These are phyloP conservation scores for Suhomyces coccinellae DNA, from an alignment of 1,139 yeast genomes.

Conservation along the genomic window DNA sequence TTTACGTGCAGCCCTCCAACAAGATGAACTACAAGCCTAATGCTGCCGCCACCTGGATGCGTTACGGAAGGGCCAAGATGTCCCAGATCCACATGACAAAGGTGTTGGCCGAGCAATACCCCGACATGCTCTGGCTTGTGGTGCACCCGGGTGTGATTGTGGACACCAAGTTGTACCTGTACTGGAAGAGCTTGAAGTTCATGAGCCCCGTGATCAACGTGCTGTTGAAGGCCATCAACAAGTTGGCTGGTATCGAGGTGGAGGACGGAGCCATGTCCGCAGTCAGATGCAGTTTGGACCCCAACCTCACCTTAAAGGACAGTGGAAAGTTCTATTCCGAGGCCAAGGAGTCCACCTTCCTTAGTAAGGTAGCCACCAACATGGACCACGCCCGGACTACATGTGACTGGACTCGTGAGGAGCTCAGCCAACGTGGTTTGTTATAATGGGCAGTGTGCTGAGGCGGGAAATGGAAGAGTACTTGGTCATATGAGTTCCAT, in stretches of 20 bases:
- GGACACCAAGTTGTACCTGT: slow-evolving; percentile 36
- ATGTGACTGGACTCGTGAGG: slow-evolving; percentile 32
- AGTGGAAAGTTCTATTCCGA: slow-evolving; percentile 37
- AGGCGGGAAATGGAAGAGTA: no score
- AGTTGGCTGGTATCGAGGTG: slow-evolving; percentile 27
- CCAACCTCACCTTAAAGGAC: slow-evolving; percentile 24
- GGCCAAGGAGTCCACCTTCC: slow-evolving; percentile 33
- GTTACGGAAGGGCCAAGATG: slow-evolving; percentile 40
- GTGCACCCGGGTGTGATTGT: slow-evolving; percentile 45
- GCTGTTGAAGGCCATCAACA: slow-evolving; percentile 17
- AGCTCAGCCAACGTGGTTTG: slow-evolving; percentile 18
- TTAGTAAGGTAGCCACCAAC: slow-evolving; percentile 28
- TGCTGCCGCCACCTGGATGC: slow-evolving; percentile 28
- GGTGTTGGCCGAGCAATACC: slow-evolving; percentile 29
- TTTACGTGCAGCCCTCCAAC: slow-evolving; percentile 27
- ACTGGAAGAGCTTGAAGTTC: slow-evolving; percentile 31
- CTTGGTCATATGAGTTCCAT: no score
- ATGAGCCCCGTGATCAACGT: slow-evolving; percentile 25
- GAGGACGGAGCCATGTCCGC: slow-evolving; percentile 42
- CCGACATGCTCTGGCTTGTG: slow-evolving; percentile 34
- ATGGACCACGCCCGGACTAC: slow-evolving; percentile 25
- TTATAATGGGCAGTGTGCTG: no score
- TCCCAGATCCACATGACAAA: slow-evolving; percentile 35
- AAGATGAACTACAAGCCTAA: slow-evolving; percentile 29
- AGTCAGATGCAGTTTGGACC: slow-evolving; percentile 38